These are phyloP conservation scores for Fusarium bulbicola DNA, from an alignment of 2,329 filamentous ascomycete genomes.

Conservation along the genomic window DNA sequence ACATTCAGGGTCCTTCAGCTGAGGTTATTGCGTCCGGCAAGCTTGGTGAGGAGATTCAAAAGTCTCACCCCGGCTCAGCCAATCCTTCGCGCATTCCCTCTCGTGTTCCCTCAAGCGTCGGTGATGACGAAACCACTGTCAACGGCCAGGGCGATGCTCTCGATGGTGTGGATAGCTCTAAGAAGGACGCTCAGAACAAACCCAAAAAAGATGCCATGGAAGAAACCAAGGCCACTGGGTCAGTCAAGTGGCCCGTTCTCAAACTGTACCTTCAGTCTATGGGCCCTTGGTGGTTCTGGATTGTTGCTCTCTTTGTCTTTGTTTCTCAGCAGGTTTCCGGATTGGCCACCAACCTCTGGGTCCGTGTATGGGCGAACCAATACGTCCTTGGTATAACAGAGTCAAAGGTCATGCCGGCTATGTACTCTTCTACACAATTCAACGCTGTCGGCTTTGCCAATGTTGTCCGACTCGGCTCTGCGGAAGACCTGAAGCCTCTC, in stretches of 20 bases:
- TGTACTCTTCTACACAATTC: constrained; percentile 41
- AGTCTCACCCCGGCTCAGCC: constrained; percentile 74
- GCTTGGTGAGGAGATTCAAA: constrained; percentile 85
- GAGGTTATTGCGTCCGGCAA: constrained; percentile 88
- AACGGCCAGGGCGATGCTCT: constrained; percentile 58
- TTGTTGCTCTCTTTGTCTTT: constrained; percentile 78
- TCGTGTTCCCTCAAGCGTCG: constrained; percentile 78
- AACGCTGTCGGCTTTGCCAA: constrained; percentile 48
- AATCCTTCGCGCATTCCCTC: constrained; percentile 79
- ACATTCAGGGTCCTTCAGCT: constrained; percentile 77
- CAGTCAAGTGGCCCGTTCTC: constrained; percentile 89
- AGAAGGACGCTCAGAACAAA: constrained; percentile 56
- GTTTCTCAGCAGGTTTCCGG: constrained; percentile 83
- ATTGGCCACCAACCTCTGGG: constrained; percentile 93
- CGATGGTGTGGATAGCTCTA: constrained; percentile 57
- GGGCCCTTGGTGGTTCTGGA: constrained; percentile 98
- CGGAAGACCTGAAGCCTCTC: background rate
- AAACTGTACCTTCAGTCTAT: constrained; percentile 86
- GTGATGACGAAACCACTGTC: constrained; percentile 69
- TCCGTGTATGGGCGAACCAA: constrained; percentile 92
- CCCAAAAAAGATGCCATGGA: constrained; percentile 64
- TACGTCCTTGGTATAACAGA: constrained; percentile 62
- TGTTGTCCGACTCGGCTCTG: constrained; percentile 50
- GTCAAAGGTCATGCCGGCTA: constrained; percentile 32
- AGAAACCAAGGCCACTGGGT: constrained; percentile 84